These are phyloP conservation scores for Brassica incana DNA, from an alignment of 345 rosid species.

Conservation along the genomic window DNA sequence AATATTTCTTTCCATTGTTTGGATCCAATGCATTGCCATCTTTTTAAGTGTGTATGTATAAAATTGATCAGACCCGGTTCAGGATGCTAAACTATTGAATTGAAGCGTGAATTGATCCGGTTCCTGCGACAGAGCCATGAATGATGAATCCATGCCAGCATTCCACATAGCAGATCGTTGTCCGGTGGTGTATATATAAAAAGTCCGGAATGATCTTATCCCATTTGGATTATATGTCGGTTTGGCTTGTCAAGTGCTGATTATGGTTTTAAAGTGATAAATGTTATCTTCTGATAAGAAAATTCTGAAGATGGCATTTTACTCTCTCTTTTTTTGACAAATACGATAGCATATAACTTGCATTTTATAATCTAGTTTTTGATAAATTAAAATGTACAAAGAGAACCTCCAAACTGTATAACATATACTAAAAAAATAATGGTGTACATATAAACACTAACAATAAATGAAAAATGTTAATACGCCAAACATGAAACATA, in stretches of 20 bases:
- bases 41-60: not conserved
- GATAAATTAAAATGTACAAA: not conserved
- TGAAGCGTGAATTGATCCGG: not conserved
- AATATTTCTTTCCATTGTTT: not conserved
- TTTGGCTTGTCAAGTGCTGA: conserved; percentile 16
- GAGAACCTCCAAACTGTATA: not conserved
- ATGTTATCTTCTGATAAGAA: not conserved
- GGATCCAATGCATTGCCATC: not conserved
- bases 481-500: too few species aligned
- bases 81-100: not conserved
- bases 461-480: too few species aligned
- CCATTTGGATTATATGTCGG: not conserved
- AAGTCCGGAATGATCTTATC: not conserved
- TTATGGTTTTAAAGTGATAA: not conserved
- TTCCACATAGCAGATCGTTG: not conserved
- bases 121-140: not conserved
- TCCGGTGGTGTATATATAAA: not conserved
- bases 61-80: not conserved
- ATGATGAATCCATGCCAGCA: not conserved
- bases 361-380: too few species aligned
- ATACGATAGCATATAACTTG: not conserved
- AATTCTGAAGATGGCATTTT: too few species aligned
- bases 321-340: too few species aligned
- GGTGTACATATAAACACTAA: not conserved
- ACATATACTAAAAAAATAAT: not conserved